Evolutionary conservation across 2,329 filamentous ascomycete species (phyloP), one percentile per base, ranked within the genome.

Genomic region (Sclerotinia subarctica): DNA sequence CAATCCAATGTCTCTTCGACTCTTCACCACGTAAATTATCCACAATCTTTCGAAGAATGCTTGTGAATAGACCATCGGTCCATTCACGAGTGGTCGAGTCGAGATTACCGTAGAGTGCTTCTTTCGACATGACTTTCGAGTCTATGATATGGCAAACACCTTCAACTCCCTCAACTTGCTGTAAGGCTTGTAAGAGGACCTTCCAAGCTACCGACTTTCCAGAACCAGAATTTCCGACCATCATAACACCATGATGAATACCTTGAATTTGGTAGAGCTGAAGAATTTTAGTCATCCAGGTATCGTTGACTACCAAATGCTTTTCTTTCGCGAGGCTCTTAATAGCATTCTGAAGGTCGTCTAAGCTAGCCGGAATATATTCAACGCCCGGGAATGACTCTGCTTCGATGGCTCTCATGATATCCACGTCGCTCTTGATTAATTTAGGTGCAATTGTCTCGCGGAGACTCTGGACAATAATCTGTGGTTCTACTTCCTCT

Each of bases 51-150:
- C 95, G 90, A 53, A 99, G 83, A 72, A 97, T 99, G 78, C 94
- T 96, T 11, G 95, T 99, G 78, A 99, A 99, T 15, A 99, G 84
- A 79, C 95, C 95, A 75, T 99, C 96, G 0, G 95, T 99, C 95
- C 95, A 99, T 80, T 99, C 95, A 75, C 95, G 89, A 2, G 95
- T 99, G 2, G 95, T 99, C 69, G 92, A 94, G 78, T 99, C 95
- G 60, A 99, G 85, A 74, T 89, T 97, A 77, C 95, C 95, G 76
- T 99, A 99, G 5, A 99, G 83, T 32, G 92, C 92, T 81, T 99
- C 95, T 81, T 99, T 99, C 64, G 94, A 97, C 95, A 99, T 99
- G 79, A 99, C 96, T 82, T 99, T 99, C 52, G 94, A 96, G 79
- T 99, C 95, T 74, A 99, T 99, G 68, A 99, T 92, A 77, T 99